Evolutionary conservation across 805 yeast species (phyloP).

Genomic region (Monosporozyma servazzii): DNA sequence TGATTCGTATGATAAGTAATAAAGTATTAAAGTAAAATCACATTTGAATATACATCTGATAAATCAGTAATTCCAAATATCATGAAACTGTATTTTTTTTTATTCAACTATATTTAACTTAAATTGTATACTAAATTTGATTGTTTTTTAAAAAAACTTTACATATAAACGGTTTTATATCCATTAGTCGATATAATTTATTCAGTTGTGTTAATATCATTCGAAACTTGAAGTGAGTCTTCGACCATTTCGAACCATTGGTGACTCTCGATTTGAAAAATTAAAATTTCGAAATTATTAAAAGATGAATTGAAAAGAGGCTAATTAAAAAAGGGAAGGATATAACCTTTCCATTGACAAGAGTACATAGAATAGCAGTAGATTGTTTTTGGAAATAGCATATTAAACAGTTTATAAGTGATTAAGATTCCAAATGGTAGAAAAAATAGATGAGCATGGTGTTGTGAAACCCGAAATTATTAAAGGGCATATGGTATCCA

Average conservation of each 20-base stretch:
- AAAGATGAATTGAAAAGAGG: background rate
- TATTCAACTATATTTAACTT: no score
- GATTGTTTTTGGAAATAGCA: no score
- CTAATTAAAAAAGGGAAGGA: background rate
- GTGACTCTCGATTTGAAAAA: background rate
- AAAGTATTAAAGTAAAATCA: background rate
- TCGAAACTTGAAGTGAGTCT: background rate
- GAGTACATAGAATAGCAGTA: no score
- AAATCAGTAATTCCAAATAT: no score
- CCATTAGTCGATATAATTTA: no score
- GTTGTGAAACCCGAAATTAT: conserved; percentile 14
- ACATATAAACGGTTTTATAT: no score
- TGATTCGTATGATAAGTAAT: conserved; percentile 15
- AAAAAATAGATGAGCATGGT: background rate
- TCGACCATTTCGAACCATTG: background rate
- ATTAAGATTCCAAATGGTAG: background rate
- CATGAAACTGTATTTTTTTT: no score
- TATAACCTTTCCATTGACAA: background rate
- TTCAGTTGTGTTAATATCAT: no score
- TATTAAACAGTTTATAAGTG: background rate
- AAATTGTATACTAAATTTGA: no score
- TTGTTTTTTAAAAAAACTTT: no score
- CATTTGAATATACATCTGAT: no score
- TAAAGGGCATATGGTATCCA: conserved; percentile 30
- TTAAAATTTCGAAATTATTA: background rate